phyloP scores from a whole-genome alignment of 1,284 basidiomycete species.

The Cutaneotrichosporon curvatum region DNA sequence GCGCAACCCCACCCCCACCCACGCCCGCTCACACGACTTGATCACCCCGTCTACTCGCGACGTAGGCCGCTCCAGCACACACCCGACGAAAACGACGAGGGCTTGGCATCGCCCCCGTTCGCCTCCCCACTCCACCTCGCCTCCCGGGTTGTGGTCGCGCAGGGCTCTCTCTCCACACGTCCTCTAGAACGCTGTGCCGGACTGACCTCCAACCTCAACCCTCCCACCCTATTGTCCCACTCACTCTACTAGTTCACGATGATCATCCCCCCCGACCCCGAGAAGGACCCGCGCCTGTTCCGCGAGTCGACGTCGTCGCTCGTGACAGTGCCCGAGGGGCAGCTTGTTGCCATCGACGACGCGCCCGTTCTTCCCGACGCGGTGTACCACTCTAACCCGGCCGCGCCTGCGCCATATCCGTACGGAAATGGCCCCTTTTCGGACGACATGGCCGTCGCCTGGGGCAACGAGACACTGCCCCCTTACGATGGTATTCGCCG shows the following conservation, averaged over 20 bases:
- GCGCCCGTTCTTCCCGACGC: conserved; percentile 11
- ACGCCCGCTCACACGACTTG: no score
- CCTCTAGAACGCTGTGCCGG: no score
- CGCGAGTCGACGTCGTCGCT: conserved; percentile 7
- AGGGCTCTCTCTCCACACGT: no score
- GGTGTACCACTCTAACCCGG: conserved; percentile 12
- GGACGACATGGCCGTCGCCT: conserved; percentile 16
- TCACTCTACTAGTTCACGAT: conserved; percentile 16
- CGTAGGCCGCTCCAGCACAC: no score
- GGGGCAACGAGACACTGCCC: conserved; percentile 30
- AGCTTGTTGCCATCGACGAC: conserved; percentile 6
- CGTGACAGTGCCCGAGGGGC: conserved; percentile 10
- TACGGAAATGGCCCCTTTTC: conserved; percentile 14
- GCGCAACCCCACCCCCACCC: no score
- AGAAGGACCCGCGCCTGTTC: conserved; percentile 43
- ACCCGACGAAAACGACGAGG: no score
- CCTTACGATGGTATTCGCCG: conserved; percentile 25
- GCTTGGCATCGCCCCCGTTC: no score
- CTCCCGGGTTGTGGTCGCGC: no score
- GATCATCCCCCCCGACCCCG: conserved; percentile 47
- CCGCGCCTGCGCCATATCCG: conserved; percentile 4
- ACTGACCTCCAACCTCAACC: no score
- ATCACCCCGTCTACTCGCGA: no score
- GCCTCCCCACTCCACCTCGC: no score
- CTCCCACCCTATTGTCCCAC: not conserved